phyloP scores from a whole-genome alignment of 306 rosid genomes.

The Mimosa bimucronata region DNA sequence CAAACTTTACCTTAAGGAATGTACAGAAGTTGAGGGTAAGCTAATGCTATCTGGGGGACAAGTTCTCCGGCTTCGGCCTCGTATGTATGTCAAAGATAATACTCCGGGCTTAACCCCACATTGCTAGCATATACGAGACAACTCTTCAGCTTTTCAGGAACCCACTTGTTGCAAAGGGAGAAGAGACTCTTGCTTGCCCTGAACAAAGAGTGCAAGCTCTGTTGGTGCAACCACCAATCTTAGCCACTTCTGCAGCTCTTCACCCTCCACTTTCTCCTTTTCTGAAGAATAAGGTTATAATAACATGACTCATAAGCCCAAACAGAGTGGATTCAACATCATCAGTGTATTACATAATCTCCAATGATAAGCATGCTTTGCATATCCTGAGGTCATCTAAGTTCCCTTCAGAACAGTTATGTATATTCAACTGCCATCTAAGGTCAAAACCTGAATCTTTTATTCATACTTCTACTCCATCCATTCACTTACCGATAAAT shows the following conservation, averaged over 20 bases:
- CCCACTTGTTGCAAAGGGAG: slow-evolving; percentile 59
- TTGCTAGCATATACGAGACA: slow-evolving; percentile 35
- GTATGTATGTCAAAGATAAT: slow-evolving; percentile 35
- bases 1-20: slow-evolving; percentile 51
- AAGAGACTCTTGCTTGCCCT: slow-evolving; percentile 63
- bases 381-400: slow-evolving; percentile 15
- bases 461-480: neutral
- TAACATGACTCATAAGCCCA: slow-evolving; percentile 19
- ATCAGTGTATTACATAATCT: neutral
- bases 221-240: slow-evolving; percentile 83
- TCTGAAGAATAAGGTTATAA: slow-evolving; percentile 62
- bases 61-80: slow-evolving; percentile 39
- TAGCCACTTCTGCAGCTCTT: slow-evolving; percentile 87
- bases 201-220: slow-evolving; percentile 66
- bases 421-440: neutral
- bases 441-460: slow-evolving; percentile 19
- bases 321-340: slow-evolving; percentile 21
- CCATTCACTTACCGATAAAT: neutral
- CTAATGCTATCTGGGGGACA: slow-evolving; percentile 40
- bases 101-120: slow-evolving; percentile 40
- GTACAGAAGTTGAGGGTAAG: slow-evolving; percentile 51
- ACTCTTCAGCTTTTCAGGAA: slow-evolving; percentile 36
- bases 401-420: slow-evolving; percentile 10
- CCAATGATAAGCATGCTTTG: slow-evolving; percentile 13
- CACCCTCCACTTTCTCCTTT: slow-evolving; percentile 92